A percentile compares a stretch with the other conserved stretches of the same genome.
phyloP scores from a whole-genome alignment of 306 rosid genomes.

The Arachis hypogaea region DNA sequence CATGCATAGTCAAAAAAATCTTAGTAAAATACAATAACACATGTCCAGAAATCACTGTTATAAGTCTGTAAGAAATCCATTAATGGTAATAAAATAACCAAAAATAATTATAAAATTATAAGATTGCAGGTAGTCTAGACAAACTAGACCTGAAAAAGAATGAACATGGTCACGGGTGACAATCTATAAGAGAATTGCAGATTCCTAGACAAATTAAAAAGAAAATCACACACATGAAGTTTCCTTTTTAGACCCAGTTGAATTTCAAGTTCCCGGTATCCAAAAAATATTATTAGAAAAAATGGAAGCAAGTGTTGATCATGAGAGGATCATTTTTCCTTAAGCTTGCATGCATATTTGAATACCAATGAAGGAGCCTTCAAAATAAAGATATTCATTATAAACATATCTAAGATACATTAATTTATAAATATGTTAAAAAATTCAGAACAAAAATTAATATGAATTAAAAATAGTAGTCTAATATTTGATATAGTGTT shows the following conservation, averaged over 20 bases:
- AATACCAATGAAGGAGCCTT: too few species aligned
- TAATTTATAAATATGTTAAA: too few species aligned
- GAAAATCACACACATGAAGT: constrained; percentile 27
- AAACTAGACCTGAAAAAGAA: constrained; percentile 39
- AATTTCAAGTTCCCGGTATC: constrained; percentile 5
- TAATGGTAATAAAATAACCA: not conserved
- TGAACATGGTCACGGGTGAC: constrained; percentile 57
- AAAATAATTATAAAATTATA: not conserved
- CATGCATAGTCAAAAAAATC: constrained; percentile 37
- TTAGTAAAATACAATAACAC: constrained; percentile 12
- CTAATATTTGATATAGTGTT: too few species aligned
- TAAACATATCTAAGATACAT: too few species aligned
- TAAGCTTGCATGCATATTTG: too few species aligned
- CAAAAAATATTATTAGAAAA: constrained; percentile 30
- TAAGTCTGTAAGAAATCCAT: not conserved
- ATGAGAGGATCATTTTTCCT: too few species aligned
- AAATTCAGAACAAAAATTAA: too few species aligned
- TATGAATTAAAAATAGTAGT: too few species aligned
- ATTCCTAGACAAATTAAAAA: constrained; percentile 45
- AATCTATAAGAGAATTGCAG: constrained; percentile 43
- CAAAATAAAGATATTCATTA: too few species aligned
- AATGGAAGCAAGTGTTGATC: not conserved
- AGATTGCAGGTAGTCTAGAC: constrained; percentile 32
- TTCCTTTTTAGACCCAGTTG: constrained; percentile 22
- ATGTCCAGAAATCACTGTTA: not conserved